Conservation (phyloP, 2,329 filamentous ascomycete species). For the Calonectria pauciramosa region DNA sequence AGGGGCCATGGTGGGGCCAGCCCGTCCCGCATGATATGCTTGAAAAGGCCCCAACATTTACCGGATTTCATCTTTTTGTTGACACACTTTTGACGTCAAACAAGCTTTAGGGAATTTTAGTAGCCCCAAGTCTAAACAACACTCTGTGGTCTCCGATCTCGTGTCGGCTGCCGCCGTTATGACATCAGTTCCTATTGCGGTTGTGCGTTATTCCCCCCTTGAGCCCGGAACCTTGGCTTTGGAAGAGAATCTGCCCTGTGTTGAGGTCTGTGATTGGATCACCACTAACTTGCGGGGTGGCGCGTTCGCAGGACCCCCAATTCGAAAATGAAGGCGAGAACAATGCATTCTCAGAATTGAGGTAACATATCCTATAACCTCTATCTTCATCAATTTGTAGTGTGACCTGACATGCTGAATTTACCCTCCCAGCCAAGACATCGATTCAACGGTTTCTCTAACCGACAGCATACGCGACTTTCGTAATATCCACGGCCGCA, state of each 20-base stretch:
- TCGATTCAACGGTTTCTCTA: conserved; percentile 34
- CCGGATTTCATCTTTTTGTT: not conserved
- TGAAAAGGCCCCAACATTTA: not conserved
- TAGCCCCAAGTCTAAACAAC: conserved; percentile 18
- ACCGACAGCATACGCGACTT: conserved; percentile 38
- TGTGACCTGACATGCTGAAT: conserved; percentile 7
- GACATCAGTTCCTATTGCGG: conserved; percentile 29
- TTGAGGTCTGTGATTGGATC: not conserved
- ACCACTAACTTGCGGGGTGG: conserved; percentile 17
- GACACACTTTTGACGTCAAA: not conserved
- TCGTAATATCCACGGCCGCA: conserved; percentile 35
- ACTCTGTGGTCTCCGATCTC: conserved; percentile 21
- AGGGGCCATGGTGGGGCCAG: not conserved
- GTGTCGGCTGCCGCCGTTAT: conserved; percentile 3
- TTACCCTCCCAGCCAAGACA: conserved; percentile 18
- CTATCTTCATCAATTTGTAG: not conserved
- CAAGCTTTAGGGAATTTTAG: not conserved
- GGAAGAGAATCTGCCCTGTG: not conserved
- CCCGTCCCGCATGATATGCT: not conserved
- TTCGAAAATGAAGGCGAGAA: conserved; percentile 28
- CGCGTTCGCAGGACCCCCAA: conserved; percentile 27
- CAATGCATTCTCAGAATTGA: conserved; percentile 27
- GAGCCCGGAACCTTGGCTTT: not conserved
- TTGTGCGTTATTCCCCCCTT: conserved; percentile 13
- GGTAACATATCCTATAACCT: conserved; percentile 18